Percentiles rank a stretch among this genome's conserved stretches.
Conservation (phyloP, 148 eudicot genomes). For the Talinum fruticosum region DNA sequence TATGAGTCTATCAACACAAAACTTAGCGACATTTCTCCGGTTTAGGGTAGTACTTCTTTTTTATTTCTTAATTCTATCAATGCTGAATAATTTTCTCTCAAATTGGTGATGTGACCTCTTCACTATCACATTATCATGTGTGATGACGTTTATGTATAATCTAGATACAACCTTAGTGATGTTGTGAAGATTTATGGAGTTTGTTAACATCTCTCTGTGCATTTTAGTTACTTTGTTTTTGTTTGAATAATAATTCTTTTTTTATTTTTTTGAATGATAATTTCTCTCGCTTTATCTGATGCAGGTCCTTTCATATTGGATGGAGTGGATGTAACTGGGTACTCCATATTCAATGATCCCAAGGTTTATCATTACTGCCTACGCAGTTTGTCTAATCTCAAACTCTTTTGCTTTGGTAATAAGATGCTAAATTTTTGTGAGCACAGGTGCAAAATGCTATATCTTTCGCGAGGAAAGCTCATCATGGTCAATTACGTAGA, state of each 20-base stretch:
- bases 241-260: too few species aligned
- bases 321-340: constrained; percentile 89
- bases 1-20: too few species aligned
- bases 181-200: background rate
- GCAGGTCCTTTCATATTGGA: constrained; percentile 77
- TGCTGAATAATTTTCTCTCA: too few species aligned
- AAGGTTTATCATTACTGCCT: constrained; percentile 56
- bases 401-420: constrained; percentile 18
- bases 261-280: background rate
- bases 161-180: background rate
- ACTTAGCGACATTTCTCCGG: too few species aligned
- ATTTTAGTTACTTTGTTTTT: background rate
- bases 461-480: constrained; percentile 84
- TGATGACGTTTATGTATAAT: background rate
- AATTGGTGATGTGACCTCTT: background rate
- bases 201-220: background rate
- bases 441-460: constrained; percentile 91
- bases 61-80: too few species aligned
- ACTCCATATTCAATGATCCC: constrained; percentile 62
- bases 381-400: constrained; percentile 1
- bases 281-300: constrained; percentile 1
- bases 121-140: background rate
- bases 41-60: too few species aligned
- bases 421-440: constrained; percentile 34
- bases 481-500: constrained; percentile 71